Conservation (phyloP, 345 rosid genomes). For the Populus simonii region DNA sequence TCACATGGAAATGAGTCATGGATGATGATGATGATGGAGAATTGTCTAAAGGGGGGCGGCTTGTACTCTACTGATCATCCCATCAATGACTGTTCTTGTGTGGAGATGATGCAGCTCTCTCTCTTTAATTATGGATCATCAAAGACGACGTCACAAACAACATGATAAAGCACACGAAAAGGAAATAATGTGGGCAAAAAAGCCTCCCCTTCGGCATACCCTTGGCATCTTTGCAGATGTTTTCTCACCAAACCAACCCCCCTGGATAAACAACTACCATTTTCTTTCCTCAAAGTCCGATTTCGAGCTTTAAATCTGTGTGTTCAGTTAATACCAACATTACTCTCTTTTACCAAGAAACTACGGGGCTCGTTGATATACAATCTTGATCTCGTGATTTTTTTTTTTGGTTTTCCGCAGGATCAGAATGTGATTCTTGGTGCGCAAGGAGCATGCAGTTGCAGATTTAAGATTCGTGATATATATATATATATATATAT, state of each 20-base stretch:
- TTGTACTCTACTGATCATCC: neutral
- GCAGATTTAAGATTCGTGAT: too few species aligned
- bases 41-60: conserved; percentile 33
- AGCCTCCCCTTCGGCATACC: conserved; percentile 31
- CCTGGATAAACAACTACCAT: neutral
- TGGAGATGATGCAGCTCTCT: conserved; percentile 13
- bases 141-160: conserved; percentile 19
- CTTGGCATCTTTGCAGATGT: conserved; percentile 28
- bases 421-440: too few species aligned
- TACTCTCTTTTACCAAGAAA: neutral
- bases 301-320: neutral
- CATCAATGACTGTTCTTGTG: neutral
- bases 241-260: conserved; percentile 46
- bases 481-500: too few species aligned
- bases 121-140: neutral
- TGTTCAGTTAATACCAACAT: neutral
- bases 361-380: too few species aligned
- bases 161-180: neutral
- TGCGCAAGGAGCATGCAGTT: too few species aligned
- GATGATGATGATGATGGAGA: conserved; percentile 24
- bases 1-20: conserved; percentile 42
- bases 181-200: neutral
- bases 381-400: neutral
- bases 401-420: too few species aligned
- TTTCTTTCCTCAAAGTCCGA: neutral